These are phyloP conservation scores for Neurospora intermedia DNA, from an alignment of 495 filamentous ascomycete species.

Conservation along the genomic window DNA sequence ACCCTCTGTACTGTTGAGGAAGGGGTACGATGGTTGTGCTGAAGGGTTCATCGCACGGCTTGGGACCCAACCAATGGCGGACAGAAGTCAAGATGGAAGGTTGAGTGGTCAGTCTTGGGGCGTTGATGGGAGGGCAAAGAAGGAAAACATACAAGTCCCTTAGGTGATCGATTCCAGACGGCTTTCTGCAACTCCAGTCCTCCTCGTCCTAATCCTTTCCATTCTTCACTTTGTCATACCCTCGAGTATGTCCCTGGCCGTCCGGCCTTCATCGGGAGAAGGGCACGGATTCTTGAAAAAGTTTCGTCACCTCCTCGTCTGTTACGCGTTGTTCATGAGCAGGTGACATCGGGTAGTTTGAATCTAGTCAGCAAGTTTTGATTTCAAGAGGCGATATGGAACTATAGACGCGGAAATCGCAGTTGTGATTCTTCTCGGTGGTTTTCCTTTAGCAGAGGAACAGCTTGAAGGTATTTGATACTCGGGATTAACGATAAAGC, in stretches of 20 bases:
- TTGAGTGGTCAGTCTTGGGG: neutral
- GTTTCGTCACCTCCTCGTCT: neutral
- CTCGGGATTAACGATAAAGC: neutral
- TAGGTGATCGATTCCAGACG: neutral
- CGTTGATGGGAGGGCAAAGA: neutral
- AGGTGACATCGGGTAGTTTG: neutral
- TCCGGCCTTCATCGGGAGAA: neutral
- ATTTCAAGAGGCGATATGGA: constrained; percentile 40
- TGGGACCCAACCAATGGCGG: neutral
- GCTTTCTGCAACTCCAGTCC: neutral
- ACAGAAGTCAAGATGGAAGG: neutral
- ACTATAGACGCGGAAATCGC: constrained; percentile 10
- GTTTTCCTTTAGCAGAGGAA: neutral
- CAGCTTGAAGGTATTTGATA: neutral
- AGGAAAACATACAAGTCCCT: neutral
- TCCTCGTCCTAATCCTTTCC: neutral
- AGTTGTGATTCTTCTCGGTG: constrained; percentile 10
- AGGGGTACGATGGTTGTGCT: neutral
- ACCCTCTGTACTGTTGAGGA: neutral
- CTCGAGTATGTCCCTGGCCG: neutral
- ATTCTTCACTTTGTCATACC: neutral
- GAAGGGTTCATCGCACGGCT: neutral
- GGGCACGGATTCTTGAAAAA: neutral
- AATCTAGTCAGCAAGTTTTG: neutral
- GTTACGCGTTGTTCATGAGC: neutral